Percentiles rank a stretch among this genome's conserved stretches.
Conservation (phyloP, 495 filamentous ascomycete species). For the Trichoderma virens region DNA sequence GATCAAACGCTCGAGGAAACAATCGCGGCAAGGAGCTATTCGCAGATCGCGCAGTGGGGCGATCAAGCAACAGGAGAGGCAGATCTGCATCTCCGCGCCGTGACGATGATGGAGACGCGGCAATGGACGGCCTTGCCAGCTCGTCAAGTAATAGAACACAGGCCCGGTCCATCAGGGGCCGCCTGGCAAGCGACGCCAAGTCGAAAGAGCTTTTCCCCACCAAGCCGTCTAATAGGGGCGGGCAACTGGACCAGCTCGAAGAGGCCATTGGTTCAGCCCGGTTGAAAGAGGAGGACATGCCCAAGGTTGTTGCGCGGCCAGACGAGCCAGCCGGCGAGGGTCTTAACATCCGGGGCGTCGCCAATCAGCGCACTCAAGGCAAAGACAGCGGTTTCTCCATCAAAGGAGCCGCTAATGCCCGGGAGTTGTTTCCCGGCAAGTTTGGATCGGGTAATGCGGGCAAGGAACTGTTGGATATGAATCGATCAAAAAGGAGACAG, state of each 20-base stretch:
- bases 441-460: conserved; percentile 50
- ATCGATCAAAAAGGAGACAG: conserved; percentile 38
- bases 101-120: conserved; percentile 51
- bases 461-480: conserved; percentile 61
- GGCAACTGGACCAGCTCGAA: conserved; percentile 27
- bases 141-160: conserved; percentile 34
- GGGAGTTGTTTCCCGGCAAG: conserved; percentile 65
- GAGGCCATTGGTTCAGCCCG: neutral
- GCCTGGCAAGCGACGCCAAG: conserved; percentile 23
- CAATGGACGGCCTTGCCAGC: conserved; percentile 30
- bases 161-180: conserved; percentile 39
- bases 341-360: conserved; percentile 57
- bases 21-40: conserved; percentile 47
- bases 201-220: conserved; percentile 67
- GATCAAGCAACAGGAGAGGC: conserved; percentile 40
- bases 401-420: conserved; percentile 53
- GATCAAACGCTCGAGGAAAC: conserved; percentile 18
- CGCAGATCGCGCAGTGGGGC: conserved; percentile 23
- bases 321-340: conserved; percentile 17
- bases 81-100: conserved; percentile 63
- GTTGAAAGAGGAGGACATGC: conserved; percentile 9
- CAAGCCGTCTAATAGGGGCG: conserved; percentile 33
- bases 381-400: conserved; percentile 54
- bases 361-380: conserved; percentile 31
- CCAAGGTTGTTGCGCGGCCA: neutral